Evolutionary conservation across 768 basidiomycete genomes (phyloP), one percentile per base, ranked within the genome.

Genomic region (Panus rudis): DNA sequence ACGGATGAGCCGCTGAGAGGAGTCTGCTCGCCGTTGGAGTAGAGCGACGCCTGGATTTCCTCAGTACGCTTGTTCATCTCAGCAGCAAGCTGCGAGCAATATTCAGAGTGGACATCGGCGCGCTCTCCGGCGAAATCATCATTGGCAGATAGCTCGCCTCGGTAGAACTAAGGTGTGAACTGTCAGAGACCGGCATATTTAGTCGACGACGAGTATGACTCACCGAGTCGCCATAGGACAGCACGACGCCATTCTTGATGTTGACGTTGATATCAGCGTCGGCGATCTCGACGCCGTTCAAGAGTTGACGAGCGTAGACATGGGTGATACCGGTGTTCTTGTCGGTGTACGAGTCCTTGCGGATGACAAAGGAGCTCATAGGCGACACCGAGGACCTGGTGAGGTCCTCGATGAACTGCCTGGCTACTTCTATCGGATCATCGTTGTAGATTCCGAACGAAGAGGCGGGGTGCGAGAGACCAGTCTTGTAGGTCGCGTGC

Each of bases 181-280:
- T 32, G 25, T 42, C 3, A 28, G 43, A 20, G 4, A 30, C 14
- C 23, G n/a, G n/a, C 6, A 37, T 19, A 6, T 20, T 20, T 8
- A n/a, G 28, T 17, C 21, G 33, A 19, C 4, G 22, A 35, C 22
- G 20, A 20, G 34, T 31, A 1, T 45, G 14, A 71, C 83, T 48
- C 53, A 90, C 88, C 50, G 90, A 92, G 59, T 84, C 85, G 34
- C 92, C 92, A 54, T 82, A 90, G 1, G 90, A 92, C 37, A 97
- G 57, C 16, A 98, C 75, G 52, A 74, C 65, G 33, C 90, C 92
- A 42, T 86, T 76, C 64, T 82, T 82, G 63, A 97, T 70, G 68
- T 97, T 96, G 58, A 99, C 65, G 61, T 97, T 97, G 69, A 96
- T 78, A 63, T 96, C 85, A 22, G 87, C 89, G 55, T 96, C 90